Conservation (phyloP, 768 basidiomycete genomes). For the Tricholoma flavovirens region DNA sequence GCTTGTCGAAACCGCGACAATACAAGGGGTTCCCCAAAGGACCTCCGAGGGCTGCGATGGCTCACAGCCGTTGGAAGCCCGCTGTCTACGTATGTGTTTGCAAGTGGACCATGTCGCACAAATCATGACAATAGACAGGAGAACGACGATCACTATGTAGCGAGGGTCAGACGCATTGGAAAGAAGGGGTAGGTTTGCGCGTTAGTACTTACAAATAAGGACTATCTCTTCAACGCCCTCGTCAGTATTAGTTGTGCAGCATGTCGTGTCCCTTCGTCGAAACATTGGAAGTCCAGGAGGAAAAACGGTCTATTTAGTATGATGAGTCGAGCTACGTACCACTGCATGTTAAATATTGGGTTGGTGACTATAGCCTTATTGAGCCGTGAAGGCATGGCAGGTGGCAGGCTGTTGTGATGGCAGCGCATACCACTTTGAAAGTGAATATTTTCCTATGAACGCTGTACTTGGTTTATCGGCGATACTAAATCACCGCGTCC, state of each 20-base stretch:
- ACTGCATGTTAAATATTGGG: background rate
- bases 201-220: background rate
- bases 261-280: background rate
- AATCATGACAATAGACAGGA: constrained; percentile 8
- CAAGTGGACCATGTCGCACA: constrained; percentile 8
- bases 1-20: background rate
- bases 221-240: background rate
- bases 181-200: background rate
- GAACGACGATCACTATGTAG: constrained; percentile 8
- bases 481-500: background rate
- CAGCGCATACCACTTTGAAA: background rate
- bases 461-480: background rate
- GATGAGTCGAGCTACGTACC: background rate
- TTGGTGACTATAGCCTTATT: background rate
- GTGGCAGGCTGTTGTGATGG: background rate
- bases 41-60: constrained; percentile 7
- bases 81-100: constrained; percentile 1
- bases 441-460: background rate
- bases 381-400: no score
- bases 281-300: background rate
- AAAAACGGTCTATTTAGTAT: background rate
- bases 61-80: constrained; percentile 2
- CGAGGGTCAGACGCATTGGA: background rate
- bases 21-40: constrained; percentile 1
- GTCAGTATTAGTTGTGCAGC: background rate